These are phyloP conservation scores for Straminergon stramineum DNA, from an alignment of 225 moss, liverwort and hornwort genomes.

Conservation along the genomic window DNA sequence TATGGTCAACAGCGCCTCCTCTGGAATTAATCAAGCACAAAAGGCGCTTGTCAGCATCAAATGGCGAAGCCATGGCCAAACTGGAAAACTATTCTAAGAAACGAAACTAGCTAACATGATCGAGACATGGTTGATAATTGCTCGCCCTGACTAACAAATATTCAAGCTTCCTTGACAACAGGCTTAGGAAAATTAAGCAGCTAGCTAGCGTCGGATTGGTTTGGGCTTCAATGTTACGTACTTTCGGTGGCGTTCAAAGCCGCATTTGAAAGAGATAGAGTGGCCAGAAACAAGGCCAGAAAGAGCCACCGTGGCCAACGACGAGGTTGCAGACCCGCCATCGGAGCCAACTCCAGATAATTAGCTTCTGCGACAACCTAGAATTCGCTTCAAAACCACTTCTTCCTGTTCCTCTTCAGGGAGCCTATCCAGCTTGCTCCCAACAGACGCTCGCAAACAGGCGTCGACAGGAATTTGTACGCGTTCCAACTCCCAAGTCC, in stretches of 20 bases:
- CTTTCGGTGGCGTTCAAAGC: constrained; percentile 18
- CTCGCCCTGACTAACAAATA: neutral
- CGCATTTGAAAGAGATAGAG: neutral
- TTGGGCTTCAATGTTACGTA: neutral
- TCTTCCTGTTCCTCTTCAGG: neutral
- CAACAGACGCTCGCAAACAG: neutral
- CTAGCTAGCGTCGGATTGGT: neutral
- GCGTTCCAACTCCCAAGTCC: neutral
- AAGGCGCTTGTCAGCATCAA: neutral
- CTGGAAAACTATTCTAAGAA: neutral
- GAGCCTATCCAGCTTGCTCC: neutral
- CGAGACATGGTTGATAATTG: neutral
- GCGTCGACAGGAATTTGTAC: neutral
- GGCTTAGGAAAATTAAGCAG: neutral
- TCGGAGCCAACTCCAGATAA: neutral
- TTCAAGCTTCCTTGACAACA: neutral
- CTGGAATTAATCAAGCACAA: neutral
- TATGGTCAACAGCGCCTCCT: constrained; percentile 19
- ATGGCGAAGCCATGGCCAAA: neutral
- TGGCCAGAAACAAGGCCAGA: neutral
- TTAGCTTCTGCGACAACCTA: neutral
- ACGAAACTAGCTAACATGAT: neutral
- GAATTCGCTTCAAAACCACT: too few species aligned
- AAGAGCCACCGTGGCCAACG: neutral
- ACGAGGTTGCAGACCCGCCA: neutral